Evolutionary conservation across 176 grass and related monocot species (phyloP).

Genomic region (Aegilops longissima): DNA sequence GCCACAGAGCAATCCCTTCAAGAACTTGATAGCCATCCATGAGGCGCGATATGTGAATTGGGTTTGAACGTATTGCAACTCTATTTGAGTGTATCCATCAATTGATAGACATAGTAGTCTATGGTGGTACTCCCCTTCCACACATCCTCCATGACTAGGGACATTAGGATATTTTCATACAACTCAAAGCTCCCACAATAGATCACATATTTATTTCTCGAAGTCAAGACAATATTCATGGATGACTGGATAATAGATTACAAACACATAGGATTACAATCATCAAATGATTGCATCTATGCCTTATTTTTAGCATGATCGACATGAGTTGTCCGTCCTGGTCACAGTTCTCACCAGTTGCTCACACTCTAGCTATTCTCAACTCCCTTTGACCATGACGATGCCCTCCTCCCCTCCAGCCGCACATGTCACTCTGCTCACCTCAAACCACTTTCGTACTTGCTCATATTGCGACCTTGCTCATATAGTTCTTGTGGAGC

Average conservation of each 20-base stretch:
- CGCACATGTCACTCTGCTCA: no score
- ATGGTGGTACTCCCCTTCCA: not conserved
- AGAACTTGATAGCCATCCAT: no score
- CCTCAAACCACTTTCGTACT: no score
- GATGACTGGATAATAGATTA: not conserved
- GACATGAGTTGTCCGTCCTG: not conserved
- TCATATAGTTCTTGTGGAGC: no score
- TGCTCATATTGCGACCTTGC: no score
- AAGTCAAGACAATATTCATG: not conserved
- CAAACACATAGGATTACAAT: not conserved
- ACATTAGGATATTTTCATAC: not conserved
- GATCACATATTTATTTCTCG: not conserved
- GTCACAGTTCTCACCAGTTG: not conserved
- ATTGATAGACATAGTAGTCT: not conserved
- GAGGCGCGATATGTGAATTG: no score
- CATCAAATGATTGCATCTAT: not conserved
- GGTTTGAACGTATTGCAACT: no score
- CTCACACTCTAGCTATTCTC: not conserved
- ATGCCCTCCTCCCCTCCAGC: no score
- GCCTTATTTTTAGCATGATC: not conserved
- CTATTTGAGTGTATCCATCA: not conserved
- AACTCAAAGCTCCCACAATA: not conserved
- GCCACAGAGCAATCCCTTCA: no score
- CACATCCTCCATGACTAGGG: not conserved
- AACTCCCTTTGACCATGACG: no score